A percentile compares a stretch with the other conserved stretches of the same genome.
Evolutionary conservation across 2,329 filamentous ascomycete species (phyloP).

Genomic region (Chaetothyriales sp.): DNA sequence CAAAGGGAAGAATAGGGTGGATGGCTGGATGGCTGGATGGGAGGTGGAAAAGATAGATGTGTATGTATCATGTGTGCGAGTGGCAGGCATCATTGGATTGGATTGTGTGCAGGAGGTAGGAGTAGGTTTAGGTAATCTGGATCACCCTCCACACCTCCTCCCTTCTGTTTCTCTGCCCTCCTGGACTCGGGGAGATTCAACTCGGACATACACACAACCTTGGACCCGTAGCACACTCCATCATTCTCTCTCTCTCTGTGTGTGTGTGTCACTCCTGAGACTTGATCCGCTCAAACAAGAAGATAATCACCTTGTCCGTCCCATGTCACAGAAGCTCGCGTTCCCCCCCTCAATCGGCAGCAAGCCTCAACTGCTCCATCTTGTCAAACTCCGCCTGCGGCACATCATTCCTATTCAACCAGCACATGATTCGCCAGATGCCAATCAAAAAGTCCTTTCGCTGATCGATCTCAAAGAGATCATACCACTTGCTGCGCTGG

Average conservation of each 20-base stretch:
- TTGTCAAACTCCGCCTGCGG: constrained; percentile 13
- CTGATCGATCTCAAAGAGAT: constrained; percentile 42
- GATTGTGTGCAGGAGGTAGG: too few species aligned
- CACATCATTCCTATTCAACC: constrained; percentile 30
- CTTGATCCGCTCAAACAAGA: too few species aligned
- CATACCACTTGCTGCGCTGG: constrained; percentile 45
- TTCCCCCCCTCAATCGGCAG: background rate
- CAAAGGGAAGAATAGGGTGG: too few species aligned
- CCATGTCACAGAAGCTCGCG: too few species aligned
- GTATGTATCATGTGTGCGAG: too few species aligned
- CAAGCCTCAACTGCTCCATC: constrained; percentile 2
- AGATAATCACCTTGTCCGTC: too few species aligned
- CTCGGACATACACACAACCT: background rate
- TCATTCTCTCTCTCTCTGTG: background rate
- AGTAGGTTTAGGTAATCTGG: too few species aligned
- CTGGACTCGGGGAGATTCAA: background rate
- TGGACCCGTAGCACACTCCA: background rate
- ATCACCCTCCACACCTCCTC: background rate
- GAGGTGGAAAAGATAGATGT: too few species aligned
- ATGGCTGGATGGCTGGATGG: background rate
- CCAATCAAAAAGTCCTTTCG: constrained; percentile 43
- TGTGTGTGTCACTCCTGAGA: too few species aligned
- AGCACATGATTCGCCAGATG: constrained; percentile 45
- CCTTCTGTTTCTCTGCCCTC: background rate
- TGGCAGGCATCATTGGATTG: too few species aligned